A percentile compares a stretch with the other conserved stretches of the same genome.
Conservation (phyloP, 495 filamentous ascomycete species). For the Xylaria venustula region DNA sequence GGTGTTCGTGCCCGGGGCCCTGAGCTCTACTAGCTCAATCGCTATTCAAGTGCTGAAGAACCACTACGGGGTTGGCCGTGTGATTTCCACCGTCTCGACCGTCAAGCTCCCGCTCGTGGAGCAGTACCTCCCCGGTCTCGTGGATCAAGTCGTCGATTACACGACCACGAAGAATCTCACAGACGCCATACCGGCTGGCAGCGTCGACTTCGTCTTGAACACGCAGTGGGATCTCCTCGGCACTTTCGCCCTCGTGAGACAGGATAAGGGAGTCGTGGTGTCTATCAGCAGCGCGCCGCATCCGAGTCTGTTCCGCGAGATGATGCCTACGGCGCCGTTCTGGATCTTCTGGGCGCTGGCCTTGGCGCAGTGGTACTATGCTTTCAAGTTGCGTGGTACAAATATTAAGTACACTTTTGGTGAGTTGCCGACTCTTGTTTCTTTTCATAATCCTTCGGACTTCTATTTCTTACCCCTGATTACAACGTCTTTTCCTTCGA, state of each 20-base stretch:
- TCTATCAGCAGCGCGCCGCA: constrained; percentile 42
- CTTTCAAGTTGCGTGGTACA: constrained; percentile 36
- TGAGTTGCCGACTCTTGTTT: neutral
- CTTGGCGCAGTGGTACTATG: constrained; percentile 37
- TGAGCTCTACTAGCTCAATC: constrained; percentile 51
- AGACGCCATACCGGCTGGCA: constrained; percentile 38
- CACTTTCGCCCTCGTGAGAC: constrained; percentile 38
- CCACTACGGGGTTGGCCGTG: constrained; percentile 45
- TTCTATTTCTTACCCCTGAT: neutral
- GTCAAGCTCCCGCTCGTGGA: constrained; percentile 49
- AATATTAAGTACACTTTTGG: constrained; percentile 34
- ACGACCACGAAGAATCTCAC: constrained; percentile 36
- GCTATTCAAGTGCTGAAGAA: constrained; percentile 55
- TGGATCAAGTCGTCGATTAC: constrained; percentile 51
- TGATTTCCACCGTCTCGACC: constrained; percentile 55
- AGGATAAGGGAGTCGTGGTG: constrained; percentile 38
- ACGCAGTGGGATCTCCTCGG: constrained; percentile 37
- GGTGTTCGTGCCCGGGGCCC: constrained; percentile 52
- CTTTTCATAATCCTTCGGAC: neutral
- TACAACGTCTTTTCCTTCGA: neutral
- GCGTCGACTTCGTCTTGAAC: constrained; percentile 55
- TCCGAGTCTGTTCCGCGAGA: constrained; percentile 32
- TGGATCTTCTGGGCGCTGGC: constrained; percentile 32
- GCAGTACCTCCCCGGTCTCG: constrained; percentile 33
- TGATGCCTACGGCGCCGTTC: constrained; percentile 35